Base-by-base conservation (phyloP, 2,329 filamentous ascomycete genomes). In the Fusarium proliferatum region DNA sequence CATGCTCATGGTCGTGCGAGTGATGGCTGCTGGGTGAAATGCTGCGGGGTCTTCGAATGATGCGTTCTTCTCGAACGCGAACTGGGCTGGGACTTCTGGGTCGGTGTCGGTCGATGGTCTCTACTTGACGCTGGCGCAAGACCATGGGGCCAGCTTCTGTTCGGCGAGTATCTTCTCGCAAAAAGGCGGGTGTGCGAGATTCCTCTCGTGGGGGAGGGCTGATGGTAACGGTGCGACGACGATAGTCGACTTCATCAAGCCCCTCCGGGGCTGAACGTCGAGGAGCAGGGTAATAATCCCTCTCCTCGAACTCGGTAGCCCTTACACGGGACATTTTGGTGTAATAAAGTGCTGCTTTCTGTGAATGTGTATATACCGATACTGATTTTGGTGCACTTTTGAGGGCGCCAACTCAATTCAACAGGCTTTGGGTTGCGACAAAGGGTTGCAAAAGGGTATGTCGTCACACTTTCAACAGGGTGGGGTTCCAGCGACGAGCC, bases 51-150 rank as follows among this genome's bases (percentile, higher is more conserved):
- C 85, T 81, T 58, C 82, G 79, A 23, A 87, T 75, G 57, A 85
- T 77, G 46, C 86, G 84, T 72, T 84, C 80, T 75, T 87, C 84
- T 38, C 84, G 81, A 52, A 84, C 79, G 12, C 82, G 82, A 23
- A 79, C 70, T 30, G 85, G 85, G 68, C 81, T 83, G 65, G 84
- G 86, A 58, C 83, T 86, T 57, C 85, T 83, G 46, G 81, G 82
- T 60, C 84, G 85, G 60, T 84, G 84, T 58, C 87, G 82, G 78
- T 89, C 87, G 67, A 87, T 77, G 2, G 86, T 88, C 81, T 90
- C 88, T 57, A 89, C 83, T 63, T 90, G 87, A 51, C 88, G 85
- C 73, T 86, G 82, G 58, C 88, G 86, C 53, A 90, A 83, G 23
- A 90, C 88, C 76, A 90, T 79, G 42, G 85, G 83, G 6, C 88